Base-by-base conservation (phyloP, 1,284 basidiomycete species). In the Trichosporon asahii region DNA sequence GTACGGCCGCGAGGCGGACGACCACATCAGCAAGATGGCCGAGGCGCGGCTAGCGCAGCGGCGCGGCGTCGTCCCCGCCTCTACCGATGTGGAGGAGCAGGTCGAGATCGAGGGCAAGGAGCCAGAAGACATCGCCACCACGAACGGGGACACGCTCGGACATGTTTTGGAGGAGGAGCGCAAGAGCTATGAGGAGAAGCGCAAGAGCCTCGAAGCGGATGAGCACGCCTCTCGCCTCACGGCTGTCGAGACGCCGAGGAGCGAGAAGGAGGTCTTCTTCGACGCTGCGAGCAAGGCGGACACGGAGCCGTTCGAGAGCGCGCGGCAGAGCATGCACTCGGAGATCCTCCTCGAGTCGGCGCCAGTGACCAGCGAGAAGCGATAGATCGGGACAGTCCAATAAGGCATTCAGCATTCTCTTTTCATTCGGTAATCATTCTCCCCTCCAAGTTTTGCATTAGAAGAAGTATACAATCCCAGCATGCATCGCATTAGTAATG, bases 1-100 rank as follows among this genome's bases (percentile, higher is more conserved):
- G 65, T 53, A 49, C 18, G 65, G 65, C 5, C 35, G 65, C 27
- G 65, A 66, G 65, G 65, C 65, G 1, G 65, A 66, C 65, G 65
- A 66, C 49, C 49, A 61, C 29, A 70, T 78, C 23, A 74, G 73
- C 8, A 70, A 71, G 63, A 75, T 72, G 72, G 57, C 57, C 57
- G 57, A 61, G 27, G 57, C 57, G 8, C 14, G n/a, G 5, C 29
- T 61, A 7, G 57, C 57, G 15, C 57, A 61, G 57, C 27, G 57
- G 2, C 27, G 57, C 18, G 57, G 57, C 15, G 8, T 31, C 18
- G 57, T 61, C 3, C 57, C 57, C 12, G 21, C 14, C 5, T n/a
- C 27, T 7, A 31, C 29, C 29, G 57, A 61, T 18, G 15, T 61
- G 6, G 57, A 61, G 57, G 57, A 61, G 18, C 29, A 61, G 57